Evolutionary conservation across 75 land plant genomes (phyloP).

Genomic region (Picea sitchensis): DNA sequence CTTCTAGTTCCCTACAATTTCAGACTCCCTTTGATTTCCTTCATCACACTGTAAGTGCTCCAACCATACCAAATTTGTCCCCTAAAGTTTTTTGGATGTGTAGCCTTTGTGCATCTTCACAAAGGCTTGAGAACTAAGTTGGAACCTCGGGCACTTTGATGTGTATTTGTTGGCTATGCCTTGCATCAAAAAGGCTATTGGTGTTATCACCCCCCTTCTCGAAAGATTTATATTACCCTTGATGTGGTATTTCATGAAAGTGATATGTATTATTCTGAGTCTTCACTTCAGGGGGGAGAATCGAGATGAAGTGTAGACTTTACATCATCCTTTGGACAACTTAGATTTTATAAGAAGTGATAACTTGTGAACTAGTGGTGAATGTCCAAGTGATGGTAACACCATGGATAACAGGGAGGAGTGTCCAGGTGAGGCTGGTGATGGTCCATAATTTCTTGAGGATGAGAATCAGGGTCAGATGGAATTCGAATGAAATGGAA

Average conservation of each 20-base stretch:
- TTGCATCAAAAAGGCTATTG: neutral
- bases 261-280: slow-evolving; percentile 6
- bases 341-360: no score
- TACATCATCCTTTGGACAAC: neutral
- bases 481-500: no score
- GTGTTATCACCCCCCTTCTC: neutral
- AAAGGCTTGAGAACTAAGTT: neutral
- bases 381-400: slow-evolving; percentile 11
- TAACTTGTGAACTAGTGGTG: neutral
- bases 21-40: slow-evolving; percentile 15
- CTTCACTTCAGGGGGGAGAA: slow-evolving; percentile 21
- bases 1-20: slow-evolving; percentile 9
- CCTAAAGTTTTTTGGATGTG: neutral
- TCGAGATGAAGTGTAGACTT: neutral
- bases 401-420: no score
- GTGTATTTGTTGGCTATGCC: slow-evolving; percentile 21
- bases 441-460: no score
- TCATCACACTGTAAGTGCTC: neutral
- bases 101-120: neutral
- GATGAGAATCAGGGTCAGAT: no score
- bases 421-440: no score
- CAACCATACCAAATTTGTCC: neutral
- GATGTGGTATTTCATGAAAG: slow-evolving; percentile 18
- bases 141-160: slow-evolving; percentile 12
- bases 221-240: neutral